Conservation (phyloP, 2,329 filamentous ascomycete species). For the Malbranchea cinnamomea region DNA sequence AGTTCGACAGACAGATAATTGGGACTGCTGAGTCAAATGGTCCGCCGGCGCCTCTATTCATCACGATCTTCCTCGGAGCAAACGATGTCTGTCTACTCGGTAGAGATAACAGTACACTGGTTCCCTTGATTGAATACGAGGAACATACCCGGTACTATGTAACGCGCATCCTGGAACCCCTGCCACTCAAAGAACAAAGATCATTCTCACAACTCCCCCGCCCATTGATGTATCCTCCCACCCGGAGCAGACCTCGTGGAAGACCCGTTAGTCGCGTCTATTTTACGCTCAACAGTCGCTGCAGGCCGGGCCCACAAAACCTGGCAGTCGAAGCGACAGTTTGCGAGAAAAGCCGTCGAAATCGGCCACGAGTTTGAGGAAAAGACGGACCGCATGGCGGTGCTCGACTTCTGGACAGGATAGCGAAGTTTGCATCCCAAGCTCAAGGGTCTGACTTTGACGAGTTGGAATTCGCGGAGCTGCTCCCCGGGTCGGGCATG, state of each 20-base stretch:
- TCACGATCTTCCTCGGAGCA: slow-evolving; percentile 27
- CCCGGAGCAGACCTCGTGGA: slow-evolving; percentile 1
- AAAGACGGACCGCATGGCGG: slow-evolving; percentile 18
- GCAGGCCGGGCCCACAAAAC: slow-evolving; percentile 16
- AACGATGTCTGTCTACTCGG: slow-evolving; percentile 25
- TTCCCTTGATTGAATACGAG: slow-evolving; percentile 20
- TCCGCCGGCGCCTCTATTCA: slow-evolving; percentile 17
- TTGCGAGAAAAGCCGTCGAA: slow-evolving; percentile 23
- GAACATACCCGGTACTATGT: slow-evolving; percentile 22
- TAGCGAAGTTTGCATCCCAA: slow-evolving; percentile 14
- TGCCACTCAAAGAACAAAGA: slow-evolving; percentile 17
- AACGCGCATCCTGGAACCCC: slow-evolving; percentile 18
- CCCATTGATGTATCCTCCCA: slow-evolving; percentile 18
- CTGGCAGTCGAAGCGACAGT: slow-evolving; percentile 24
- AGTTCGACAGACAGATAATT: slow-evolving; percentile 8
- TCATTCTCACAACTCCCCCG: slow-evolving; percentile 24
- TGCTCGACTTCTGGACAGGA: slow-evolving; percentile 21
- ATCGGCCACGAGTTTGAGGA: slow-evolving; percentile 21
- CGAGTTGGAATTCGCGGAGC: slow-evolving; percentile 16
- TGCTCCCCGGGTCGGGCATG: slow-evolving; percentile 22
- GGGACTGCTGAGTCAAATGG: slow-evolving; percentile 7
- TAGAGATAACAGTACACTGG: slow-evolving; percentile 13
- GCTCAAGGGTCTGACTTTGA: slow-evolving; percentile 8
- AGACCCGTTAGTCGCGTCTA: slow-evolving; percentile 1
- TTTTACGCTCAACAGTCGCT: slow-evolving; percentile 4